Conservation (phyloP, 768 basidiomycete species). For the Mycena vitilis region DNA sequence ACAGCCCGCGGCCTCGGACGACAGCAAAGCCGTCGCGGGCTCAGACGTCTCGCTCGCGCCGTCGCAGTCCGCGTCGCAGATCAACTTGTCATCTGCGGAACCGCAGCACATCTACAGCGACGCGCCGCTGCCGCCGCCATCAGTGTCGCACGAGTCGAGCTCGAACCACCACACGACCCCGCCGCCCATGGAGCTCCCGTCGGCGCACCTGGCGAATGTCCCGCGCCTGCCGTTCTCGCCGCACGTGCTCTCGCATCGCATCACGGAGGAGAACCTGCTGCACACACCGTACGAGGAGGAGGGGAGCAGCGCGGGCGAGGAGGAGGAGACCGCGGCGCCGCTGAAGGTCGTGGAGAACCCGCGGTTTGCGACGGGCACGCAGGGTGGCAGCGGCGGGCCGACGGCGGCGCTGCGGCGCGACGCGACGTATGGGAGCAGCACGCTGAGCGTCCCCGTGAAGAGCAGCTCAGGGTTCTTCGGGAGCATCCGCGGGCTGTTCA, state of each 20-base stretch:
- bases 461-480: constrained; percentile 52
- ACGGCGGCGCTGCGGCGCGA: constrained; percentile 22
- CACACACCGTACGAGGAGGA: constrained; percentile 31
- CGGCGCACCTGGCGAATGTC: constrained; percentile 53
- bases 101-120: constrained; percentile 39
- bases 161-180: constrained; percentile 40
- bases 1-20: constrained; percentile 6
- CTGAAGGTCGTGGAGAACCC: constrained; percentile 68
- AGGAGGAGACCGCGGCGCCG: constrained; percentile 43
- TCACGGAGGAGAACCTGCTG: constrained; percentile 48
- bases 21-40: constrained; percentile 42
- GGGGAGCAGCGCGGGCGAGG: constrained; percentile 50
- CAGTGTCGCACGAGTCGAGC: constrained; percentile 26
- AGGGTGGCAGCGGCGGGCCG: constrained; percentile 16
- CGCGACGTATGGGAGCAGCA: constrained; percentile 29
- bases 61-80: constrained; percentile 83
- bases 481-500: constrained; percentile 60
- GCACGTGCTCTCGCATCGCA: constrained; percentile 45
- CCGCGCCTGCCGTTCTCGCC: constrained; percentile 31
- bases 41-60: constrained; percentile 74
- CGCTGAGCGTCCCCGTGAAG: constrained; percentile 34
- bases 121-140: constrained; percentile 30
- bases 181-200: background rate
- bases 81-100: constrained; percentile 42
- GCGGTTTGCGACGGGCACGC: constrained; percentile 50